Evolutionary conservation across 345 rosid species (phyloP), one percentile per base, ranked within the genome.

Genomic region (Populus simonii): DNA sequence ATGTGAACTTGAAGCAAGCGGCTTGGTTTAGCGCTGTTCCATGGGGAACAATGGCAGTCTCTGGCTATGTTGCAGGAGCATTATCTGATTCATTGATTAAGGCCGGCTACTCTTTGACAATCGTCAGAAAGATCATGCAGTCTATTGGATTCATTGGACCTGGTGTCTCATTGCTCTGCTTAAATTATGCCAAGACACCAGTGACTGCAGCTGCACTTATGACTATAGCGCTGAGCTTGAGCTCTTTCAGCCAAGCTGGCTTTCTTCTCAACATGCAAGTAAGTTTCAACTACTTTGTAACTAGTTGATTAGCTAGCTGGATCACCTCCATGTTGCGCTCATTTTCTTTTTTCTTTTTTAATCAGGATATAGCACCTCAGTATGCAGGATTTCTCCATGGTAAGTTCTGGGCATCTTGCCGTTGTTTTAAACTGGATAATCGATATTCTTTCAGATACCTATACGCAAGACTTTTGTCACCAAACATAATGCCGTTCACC

Each of bases 1-100:
- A 88, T 80, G 92, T 96, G 80, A 93, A 96, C 82, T 79, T 96
- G 87, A 92, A 91, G 89, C 93, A 96, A 78, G 99, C 98, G 4
- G 99, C 99, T 55, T 96, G 98, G 98, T 93, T 96, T 76, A 92
- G 99, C 68, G 99, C 98, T 12, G 90, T 93, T 73, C 99, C 99
- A 35, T 93, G 99, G 98, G 98, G 90, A 16, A 87, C 94, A 71
- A 96, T 93, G 99, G 98, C 98, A 5, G 38, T 88, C 61, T 93
- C 88, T 12, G 98, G 98, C 45, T 95, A 92, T 84, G 39, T 88
- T 55, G 98, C 98, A 3, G 99, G 98, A 2, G 79, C 86, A n/a
- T 68, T 82, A 38, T 93, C 99, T 0, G 99, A 95, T 86, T 79
- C 66, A 22, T 77, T 93, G 68, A 90, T 92, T 79, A 87, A 86